Base-by-base conservation (phyloP, 2,329 filamentous ascomycete genomes). In the Ophiobolus disseminans region DNA sequence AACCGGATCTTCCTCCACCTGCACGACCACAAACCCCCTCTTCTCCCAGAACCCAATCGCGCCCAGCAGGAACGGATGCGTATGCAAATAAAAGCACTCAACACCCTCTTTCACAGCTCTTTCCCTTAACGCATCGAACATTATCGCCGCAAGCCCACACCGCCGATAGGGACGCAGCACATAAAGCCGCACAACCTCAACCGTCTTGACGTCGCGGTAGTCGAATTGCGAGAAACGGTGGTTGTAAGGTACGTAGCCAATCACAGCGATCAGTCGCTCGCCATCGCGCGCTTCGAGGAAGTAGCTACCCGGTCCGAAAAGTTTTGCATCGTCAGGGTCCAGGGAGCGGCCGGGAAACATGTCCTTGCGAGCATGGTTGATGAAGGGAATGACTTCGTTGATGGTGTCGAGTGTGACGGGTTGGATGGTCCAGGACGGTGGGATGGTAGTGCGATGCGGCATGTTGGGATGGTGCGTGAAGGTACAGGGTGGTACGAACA, bases 11-110 rank as follows among this genome's bases (percentile, higher is more conserved):
- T 54, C 48, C 45, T 54, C 47, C 7, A 51, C 45, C 21, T 30
- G 22, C 26, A 41, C 21, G 1, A 56, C 8, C 13, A 36, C 16
- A 32, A 60, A 62, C 3, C 56, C 56, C 4, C 41, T 25, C 32
- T 55, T 60, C 43, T 55, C 44, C 58, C 56, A 62, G 23, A 60
- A 62, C 25, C 40, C 17, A 14, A 60, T 46, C 3, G 52, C 56
- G 4, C 58, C 56, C 4, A 46, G 45, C 8, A 62, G 40, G 35
- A 57, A 62, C 2, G 50, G 53, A 37, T 59, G 53, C 2, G 56
- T 58, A 19, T 62, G 58, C 26, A 62, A 25, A 38, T 62, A 60
- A 37, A 60, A 50, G 13, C 48, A 46, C 16, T 48, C 36, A 1
- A 55, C 35, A 1, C 45, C 45, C n/a, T 31, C 36, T 2, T 36